phyloP scores from a whole-genome alignment of 2,329 filamentous ascomycete species.

The Blastomyces gilchristii region DNA sequence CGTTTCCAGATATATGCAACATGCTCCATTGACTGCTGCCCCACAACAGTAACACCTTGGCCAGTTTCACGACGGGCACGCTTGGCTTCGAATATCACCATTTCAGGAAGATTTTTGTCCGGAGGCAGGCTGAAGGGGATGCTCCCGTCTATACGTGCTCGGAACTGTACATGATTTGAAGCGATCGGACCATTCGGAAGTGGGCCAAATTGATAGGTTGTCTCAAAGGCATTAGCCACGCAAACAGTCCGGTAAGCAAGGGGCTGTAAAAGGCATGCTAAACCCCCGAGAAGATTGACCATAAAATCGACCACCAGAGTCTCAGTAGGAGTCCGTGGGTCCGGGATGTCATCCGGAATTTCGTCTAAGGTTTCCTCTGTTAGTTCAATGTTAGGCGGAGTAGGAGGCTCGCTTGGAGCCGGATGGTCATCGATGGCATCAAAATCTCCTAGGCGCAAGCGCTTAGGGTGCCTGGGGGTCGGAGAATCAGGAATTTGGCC shows the following conservation, averaged over 20 bases:
- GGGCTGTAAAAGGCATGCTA: constrained; percentile 13
- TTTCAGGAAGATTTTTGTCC: constrained; percentile 9
- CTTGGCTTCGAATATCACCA: constrained; percentile 15
- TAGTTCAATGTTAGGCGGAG: background rate
- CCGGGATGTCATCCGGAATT: constrained; percentile 7
- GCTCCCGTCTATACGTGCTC: constrained; percentile 13
- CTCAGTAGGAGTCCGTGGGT: constrained; percentile 13
- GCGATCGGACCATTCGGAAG: background rate
- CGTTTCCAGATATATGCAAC: constrained; percentile 14
- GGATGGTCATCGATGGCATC: too few relatives aligned
- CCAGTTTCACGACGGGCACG: constrained; percentile 5
- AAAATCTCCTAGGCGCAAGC: too few relatives aligned
- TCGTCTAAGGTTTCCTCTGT: background rate
- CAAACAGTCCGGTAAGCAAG: constrained; percentile 9
- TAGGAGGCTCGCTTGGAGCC: too few relatives aligned
- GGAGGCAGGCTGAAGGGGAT: constrained; percentile 12
- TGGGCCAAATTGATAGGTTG: constrained; percentile 14
- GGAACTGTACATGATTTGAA: constrained; percentile 4
- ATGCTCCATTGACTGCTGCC: constrained; percentile 15
- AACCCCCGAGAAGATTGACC: constrained; percentile 11
- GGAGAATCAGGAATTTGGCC: too few relatives aligned
- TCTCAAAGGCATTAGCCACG: constrained; percentile 14
- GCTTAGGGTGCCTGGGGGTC: too few relatives aligned
- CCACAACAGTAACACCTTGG: constrained; percentile 6
- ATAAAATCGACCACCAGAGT: constrained; percentile 14